Evolutionary conservation across 208 protist genomes (phyloP).

Genomic region (Blastocrithidia nonstop): DNA sequence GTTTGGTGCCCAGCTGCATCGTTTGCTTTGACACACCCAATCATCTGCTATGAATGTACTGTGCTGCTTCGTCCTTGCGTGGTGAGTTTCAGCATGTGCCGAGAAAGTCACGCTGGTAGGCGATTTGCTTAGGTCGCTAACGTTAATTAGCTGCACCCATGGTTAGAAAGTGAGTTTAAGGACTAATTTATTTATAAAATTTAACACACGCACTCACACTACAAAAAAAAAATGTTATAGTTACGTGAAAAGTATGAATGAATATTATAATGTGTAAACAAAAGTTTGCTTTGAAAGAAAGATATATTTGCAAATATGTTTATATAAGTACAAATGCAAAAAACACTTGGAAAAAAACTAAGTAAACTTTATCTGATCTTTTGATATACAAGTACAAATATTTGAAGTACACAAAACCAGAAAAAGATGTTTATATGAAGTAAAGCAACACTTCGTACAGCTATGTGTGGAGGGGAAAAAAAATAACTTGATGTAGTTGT

Average conservation of each 20-base stretch:
- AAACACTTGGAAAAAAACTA: neutral
- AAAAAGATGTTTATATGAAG: no score
- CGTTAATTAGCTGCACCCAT: slow-evolving; percentile 19
- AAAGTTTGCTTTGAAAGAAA: no score
- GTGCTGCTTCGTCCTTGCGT: slow-evolving; percentile 14
- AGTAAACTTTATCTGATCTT: no score
- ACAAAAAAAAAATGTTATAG: no score
- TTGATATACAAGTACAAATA: no score
- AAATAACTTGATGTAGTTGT: no score
- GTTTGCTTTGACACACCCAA: slow-evolving; percentile 24
- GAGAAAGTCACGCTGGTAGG: slow-evolving; percentile 39
- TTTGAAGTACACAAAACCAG: no score
- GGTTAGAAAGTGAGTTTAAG: no score
- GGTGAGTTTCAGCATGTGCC: slow-evolving; percentile 33
- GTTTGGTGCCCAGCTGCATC: slow-evolving; percentile 26
- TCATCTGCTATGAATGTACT: slow-evolving; percentile 29
- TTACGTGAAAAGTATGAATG: neutral
- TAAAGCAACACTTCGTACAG: no score
- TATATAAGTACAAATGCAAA: neutral
- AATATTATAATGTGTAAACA: slow-evolving; percentile 1
- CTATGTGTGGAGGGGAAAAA: no score
- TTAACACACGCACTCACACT: no score
- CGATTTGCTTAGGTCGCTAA: slow-evolving; percentile 20
- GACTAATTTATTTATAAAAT: no score
- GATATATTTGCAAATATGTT: neutral